phyloP scores from a whole-genome alignment of 2,329 filamentous ascomycete genomes.

The Ceratocystis lukuohia region DNA sequence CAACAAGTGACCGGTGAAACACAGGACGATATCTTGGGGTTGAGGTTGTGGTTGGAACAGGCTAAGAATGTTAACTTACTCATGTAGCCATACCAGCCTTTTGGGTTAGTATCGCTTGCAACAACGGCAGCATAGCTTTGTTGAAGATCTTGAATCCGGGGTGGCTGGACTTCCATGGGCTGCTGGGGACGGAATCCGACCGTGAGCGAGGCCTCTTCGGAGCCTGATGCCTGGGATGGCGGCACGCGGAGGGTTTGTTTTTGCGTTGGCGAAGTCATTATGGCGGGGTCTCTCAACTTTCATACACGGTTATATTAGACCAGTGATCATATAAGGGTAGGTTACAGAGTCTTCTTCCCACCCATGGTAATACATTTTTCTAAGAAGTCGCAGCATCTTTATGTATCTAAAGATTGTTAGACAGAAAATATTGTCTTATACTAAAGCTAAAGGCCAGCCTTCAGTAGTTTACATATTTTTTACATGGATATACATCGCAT shows the following conservation, averaged over 20 bases:
- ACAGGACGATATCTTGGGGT: neutral
- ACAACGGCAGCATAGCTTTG: constrained; percentile 58
- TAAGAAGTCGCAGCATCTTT: neutral
- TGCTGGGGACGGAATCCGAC: constrained; percentile 38
- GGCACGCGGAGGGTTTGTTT: neutral
- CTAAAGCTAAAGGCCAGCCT: neutral
- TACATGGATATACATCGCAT: neutral
- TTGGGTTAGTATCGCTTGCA: constrained; percentile 51
- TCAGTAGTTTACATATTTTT: neutral
- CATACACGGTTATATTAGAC: no score
- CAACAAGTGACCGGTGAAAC: neutral
- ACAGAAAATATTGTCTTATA: neutral
- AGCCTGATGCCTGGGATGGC: neutral
- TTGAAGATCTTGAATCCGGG: constrained; percentile 71
- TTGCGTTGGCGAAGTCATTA: neutral
- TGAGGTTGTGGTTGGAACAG: no score
- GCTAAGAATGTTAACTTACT: constrained; percentile 40
- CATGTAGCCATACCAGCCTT: constrained; percentile 85
- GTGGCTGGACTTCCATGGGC: constrained; percentile 62
- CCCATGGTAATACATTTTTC: neutral
- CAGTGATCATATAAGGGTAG: neutral
- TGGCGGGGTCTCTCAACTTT: no score
- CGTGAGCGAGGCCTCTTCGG: neutral
- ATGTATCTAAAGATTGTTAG: neutral
- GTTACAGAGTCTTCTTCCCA: neutral